Evolutionary conservation across 371 early-diverging fungal species (phyloP).

Genomic region (Blyttiomyces sp.): DNA sequence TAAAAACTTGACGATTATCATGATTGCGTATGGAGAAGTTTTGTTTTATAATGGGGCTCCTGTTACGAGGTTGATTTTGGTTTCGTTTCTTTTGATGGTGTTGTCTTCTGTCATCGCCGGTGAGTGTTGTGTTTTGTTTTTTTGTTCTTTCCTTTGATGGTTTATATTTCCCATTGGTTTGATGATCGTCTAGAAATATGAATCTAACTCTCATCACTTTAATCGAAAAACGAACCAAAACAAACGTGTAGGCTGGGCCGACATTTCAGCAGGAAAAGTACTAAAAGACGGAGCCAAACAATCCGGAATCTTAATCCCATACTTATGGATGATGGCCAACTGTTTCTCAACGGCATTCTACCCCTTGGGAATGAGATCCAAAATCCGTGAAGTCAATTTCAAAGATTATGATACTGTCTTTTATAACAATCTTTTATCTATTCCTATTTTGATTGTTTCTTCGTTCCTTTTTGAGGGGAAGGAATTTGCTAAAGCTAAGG

Average conservation of each 20-base stretch:
- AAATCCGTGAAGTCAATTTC: slow-evolving; percentile 76
- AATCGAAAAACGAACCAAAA: background rate
- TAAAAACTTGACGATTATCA: slow-evolving; percentile 97
- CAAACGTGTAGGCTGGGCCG: slow-evolving; percentile 52
- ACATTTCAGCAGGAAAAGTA: slow-evolving; percentile 33
- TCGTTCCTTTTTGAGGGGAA: slow-evolving; percentile 69
- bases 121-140: no score
- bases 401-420: slow-evolving; percentile 96
- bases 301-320: slow-evolving; percentile 36
- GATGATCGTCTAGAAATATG: background rate
- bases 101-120: slow-evolving; percentile 92
- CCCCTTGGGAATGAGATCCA: slow-evolving; percentile 85
- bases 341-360: slow-evolving; percentile 89
- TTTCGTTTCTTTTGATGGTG: slow-evolving; percentile 89
- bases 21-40: slow-evolving; percentile 93
- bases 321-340: slow-evolving; percentile 90
- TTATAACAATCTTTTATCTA: slow-evolving; percentile 90
- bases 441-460: slow-evolving; percentile 77
- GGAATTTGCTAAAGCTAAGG: slow-evolving; percentile 54
- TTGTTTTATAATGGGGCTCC: slow-evolving; percentile 72
- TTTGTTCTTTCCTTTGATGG: slow-evolving; percentile 54
- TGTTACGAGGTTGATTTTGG: slow-evolving; percentile 74
- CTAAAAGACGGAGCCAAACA: slow-evolving; percentile 21
- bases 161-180: slow-evolving; percentile 1
- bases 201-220: background rate